Base-by-base conservation (phyloP, 2,329 filamentous ascomycete genomes). In the Laburnicola sp. region DNA sequence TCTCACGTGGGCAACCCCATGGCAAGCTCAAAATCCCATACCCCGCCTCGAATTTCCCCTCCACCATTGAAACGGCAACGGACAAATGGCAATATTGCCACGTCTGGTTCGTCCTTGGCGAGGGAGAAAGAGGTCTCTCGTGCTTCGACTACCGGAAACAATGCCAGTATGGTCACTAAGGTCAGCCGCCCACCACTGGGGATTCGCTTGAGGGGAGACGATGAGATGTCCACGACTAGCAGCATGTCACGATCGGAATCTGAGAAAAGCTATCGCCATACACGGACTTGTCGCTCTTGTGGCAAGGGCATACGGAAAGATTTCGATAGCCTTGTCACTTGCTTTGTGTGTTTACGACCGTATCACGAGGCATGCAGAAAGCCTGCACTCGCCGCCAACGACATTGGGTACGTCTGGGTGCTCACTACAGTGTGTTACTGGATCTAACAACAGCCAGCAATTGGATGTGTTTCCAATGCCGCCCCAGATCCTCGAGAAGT, bases 361-460 rank as follows among this genome's bases (percentile, higher is more conserved):
- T 76, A 71, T 45, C 74, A 76, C 52, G 60, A 65, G 32, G 62
- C 64, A 16, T 75, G 73, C 47, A 66, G 69, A 44, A 64, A 54
- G 30, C 68, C 68, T 34, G 21, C 51, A 7, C 53, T 58, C 5
- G 16, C 16, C 16, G 16, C 16, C 16, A 16, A 16, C 16, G 16
- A 16, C 16, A 16, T 16, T 16, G 16, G 16, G 16, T 16, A 16
- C 16, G 16, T 16, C 16, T 16, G 16, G 16, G 16, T 16, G 16
- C 16, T 16, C 16, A 16, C 16, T 16, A 16, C 16, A 16, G 16
- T 16, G 16, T 16, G 16, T 16, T 16, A 16, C 16, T 16, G 16
- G 16, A 16, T 16, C 16, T 16, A 16, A 16, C 16, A 16, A 16
- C 16, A 16, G 16, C 16, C 16, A 16, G 16, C 16, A 16, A 16